Conservation (phyloP, 176 grass and related monocot genomes). For the Triticum monococcum region DNA sequence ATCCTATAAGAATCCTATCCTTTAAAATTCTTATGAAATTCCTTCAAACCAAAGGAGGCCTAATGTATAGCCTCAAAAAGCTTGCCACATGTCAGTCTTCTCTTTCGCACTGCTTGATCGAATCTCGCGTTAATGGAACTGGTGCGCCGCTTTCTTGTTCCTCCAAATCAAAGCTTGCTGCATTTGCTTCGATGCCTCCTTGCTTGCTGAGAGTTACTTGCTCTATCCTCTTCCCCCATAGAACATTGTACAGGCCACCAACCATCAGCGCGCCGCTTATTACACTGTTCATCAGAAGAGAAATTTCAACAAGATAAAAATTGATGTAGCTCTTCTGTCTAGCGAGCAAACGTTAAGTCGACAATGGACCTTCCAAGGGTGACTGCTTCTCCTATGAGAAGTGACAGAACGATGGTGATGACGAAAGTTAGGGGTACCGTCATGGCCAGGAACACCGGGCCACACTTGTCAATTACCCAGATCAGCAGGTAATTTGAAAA, state of each 20-base stretch:
- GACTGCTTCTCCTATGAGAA: slow-evolving; percentile 46
- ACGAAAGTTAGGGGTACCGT: slow-evolving; percentile 42
- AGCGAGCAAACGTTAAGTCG: not conserved
- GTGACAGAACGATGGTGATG: slow-evolving; percentile 33
- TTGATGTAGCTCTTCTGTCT: not conserved
- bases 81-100: not conserved
- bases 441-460: slow-evolving; percentile 48
- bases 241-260: slow-evolving; percentile 49
- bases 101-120: not conserved
- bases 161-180: slow-evolving; percentile 14
- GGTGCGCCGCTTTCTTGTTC: not conserved
- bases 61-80: too few species aligned
- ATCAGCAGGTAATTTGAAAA: slow-evolving; percentile 39
- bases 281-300: slow-evolving; percentile 21
- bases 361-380: slow-evolving; percentile 42
- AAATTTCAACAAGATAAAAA: not conserved
- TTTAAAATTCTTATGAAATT: too few species aligned
- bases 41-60: too few species aligned
- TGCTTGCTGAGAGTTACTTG: not conserved
- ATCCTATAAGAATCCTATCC: too few species aligned
- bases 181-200: not conserved
- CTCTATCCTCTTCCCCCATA: slow-evolving; percentile 49
- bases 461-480: slow-evolving; percentile 45
- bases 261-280: slow-evolving; percentile 51
- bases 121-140: slow-evolving; percentile 2